phyloP scores from a whole-genome alignment of 805 yeast genomes.

The Sugiyamaella chiloensis region DNA sequence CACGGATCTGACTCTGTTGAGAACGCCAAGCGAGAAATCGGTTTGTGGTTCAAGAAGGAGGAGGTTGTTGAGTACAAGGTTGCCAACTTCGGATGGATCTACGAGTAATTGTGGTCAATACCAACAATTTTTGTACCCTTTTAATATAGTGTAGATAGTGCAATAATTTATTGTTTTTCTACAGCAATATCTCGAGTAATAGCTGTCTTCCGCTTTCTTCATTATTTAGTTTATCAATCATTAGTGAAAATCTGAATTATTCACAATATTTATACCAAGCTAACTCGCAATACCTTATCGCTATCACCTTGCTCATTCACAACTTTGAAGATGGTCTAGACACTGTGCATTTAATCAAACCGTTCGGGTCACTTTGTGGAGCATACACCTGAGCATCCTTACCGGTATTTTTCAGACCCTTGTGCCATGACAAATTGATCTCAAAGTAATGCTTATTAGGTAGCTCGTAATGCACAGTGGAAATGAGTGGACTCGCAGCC shows the following conservation, averaged over 20 bases:
- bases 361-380: conserved; percentile 88
- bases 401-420: conserved; percentile 64
- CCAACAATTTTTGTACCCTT: neutral
- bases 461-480: conserved; percentile 65
- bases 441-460: conserved; percentile 93
- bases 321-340: conserved; percentile 64
- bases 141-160: neutral
- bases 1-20: conserved; percentile 99
- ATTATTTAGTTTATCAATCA: too few species aligned
- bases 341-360: conserved; percentile 84
- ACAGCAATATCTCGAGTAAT: too few species aligned
- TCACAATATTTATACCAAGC: too few species aligned
- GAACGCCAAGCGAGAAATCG: conserved; percentile 93
- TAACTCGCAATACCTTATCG: neutral
- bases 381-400: conserved; percentile 75
- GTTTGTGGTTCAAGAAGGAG: conserved; percentile 96
- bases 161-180: neutral
- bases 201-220: too few species aligned
- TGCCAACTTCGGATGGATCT: conserved; percentile 82
- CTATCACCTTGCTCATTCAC: conserved; percentile 24
- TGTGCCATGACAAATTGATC: conserved; percentile 73
- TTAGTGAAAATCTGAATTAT: too few species aligned
- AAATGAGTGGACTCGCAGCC: conserved; percentile 52
- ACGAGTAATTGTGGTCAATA: conserved; percentile 58
- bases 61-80: conserved; percentile 92